Percentiles rank a stretch among this genome's conserved stretches.
Evolutionary conservation across 805 yeast genomes (phyloP).

Genomic region (Clavispora santaluciae): DNA sequence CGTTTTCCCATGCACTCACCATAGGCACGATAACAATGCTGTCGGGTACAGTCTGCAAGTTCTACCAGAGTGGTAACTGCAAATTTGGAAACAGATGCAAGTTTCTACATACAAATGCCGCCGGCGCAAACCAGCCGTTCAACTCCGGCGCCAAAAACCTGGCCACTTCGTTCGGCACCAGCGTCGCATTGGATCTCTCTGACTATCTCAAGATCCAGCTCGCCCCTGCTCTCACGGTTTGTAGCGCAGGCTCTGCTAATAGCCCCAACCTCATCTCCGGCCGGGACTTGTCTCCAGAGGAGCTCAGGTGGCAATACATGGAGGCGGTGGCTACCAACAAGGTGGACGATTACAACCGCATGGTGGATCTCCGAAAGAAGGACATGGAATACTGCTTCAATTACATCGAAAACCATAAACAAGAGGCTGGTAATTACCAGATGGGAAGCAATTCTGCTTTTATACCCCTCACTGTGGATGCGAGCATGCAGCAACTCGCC

Average conservation of each 20-base stretch:
- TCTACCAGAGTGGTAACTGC: slow-evolving; percentile 24
- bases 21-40: not conserved
- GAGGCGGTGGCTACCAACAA: slow-evolving; percentile 37
- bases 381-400: slow-evolving; percentile 20
- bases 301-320: slow-evolving; percentile 42
- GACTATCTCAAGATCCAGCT: slow-evolving; percentile 20
- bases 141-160: not conserved
- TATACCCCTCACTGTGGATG: slow-evolving; percentile 24
- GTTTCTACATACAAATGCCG: slow-evolving; percentile 17
- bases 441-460: slow-evolving; percentile 8
- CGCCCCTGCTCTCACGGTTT: slow-evolving; percentile 39
- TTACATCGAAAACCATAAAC: slow-evolving; percentile 25
- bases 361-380: slow-evolving; percentile 24
- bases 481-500: slow-evolving; percentile 15
- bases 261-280: slow-evolving; percentile 44
- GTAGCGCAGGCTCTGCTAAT: slow-evolving; percentile 47
- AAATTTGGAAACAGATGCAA: slow-evolving; percentile 24
- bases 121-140: not conserved
- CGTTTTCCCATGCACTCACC: not conserved
- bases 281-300: slow-evolving; percentile 53
- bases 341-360: slow-evolving; percentile 35
- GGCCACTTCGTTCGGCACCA: slow-evolving; percentile 1
- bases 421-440: not conserved
- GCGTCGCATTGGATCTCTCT: slow-evolving; percentile 14
- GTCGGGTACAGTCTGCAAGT: slow-evolving; percentile 16